A percentile compares a stretch with the other conserved stretches of the same genome.
Evolutionary conservation across 768 basidiomycete genomes (phyloP).

Genomic region (Trametes sanguinea): DNA sequence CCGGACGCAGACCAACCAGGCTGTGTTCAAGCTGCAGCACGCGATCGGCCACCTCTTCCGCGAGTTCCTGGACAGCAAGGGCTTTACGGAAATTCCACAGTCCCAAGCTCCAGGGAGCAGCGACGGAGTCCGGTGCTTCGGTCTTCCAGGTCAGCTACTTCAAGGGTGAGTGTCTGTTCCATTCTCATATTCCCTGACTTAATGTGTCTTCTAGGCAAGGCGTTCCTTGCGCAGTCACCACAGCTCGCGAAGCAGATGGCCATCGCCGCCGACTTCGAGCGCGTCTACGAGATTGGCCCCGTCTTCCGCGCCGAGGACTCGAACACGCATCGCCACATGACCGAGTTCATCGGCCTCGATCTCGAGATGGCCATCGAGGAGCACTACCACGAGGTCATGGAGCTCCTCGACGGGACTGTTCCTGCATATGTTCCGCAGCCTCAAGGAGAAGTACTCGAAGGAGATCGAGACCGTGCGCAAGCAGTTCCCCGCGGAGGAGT

Average conservation of each 20-base stretch:
- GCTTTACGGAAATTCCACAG: slow-evolving; percentile 97
- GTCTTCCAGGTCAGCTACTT: slow-evolving; percentile 99
- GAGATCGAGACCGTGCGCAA: slow-evolving; percentile 82
- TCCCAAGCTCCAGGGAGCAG: slow-evolving; percentile 95
- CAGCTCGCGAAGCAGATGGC: slow-evolving; percentile 99
- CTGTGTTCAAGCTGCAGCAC: slow-evolving; percentile 89
- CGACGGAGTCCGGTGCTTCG: slow-evolving; percentile 94
- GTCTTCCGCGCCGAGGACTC: slow-evolving; percentile 98
- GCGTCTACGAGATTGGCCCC: slow-evolving; percentile 95
- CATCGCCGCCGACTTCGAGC: slow-evolving; percentile 97
- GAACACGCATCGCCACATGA: slow-evolving; percentile 96
- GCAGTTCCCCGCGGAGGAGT: slow-evolving; percentile 95
- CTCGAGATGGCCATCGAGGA: slow-evolving; percentile 99
- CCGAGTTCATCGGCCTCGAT: slow-evolving; percentile 98
- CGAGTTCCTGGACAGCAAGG: slow-evolving; percentile 66
- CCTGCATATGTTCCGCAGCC: slow-evolving; percentile 80
- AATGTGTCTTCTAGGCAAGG: slow-evolving; percentile 55
- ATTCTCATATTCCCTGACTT: background rate
- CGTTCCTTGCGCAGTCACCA: slow-evolving; percentile 95
- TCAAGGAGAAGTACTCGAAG: slow-evolving; percentile 71
- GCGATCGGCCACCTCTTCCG: slow-evolving; percentile 91
- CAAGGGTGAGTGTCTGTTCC: slow-evolving; percentile 61
- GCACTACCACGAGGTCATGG: slow-evolving; percentile 97
- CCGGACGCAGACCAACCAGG: slow-evolving; percentile 94
- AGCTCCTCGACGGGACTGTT: slow-evolving; percentile 87